A percentile compares a stretch with the other conserved stretches of the same genome.
phyloP scores from a whole-genome alignment of 176 grass and related monocot species.

The Cenchrus americanus region DNA sequence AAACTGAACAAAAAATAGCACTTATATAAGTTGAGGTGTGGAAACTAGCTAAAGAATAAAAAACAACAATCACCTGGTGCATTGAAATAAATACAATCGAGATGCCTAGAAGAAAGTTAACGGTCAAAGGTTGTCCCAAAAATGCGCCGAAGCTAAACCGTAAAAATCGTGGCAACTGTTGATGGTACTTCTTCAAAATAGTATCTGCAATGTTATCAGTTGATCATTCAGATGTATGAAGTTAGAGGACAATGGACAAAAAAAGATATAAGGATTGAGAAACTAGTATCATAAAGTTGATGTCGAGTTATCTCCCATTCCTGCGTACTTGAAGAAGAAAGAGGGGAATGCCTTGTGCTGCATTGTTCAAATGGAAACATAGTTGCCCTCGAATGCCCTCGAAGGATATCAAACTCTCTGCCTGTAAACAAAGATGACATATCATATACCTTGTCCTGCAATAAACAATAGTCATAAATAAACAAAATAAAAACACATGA shows the following conservation, averaged over 20 bases:
- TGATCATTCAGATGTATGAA: constrained; percentile 27
- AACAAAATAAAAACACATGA: constrained; percentile 27
- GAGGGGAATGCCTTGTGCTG: constrained; percentile 98
- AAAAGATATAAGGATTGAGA: not conserved
- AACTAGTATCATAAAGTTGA: constrained; percentile 13
- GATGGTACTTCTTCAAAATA: constrained; percentile 99
- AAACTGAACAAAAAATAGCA: constrained; percentile 74
- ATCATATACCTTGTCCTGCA: constrained; percentile 38
- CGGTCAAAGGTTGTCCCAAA: constrained; percentile 89
- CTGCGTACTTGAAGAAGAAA: constrained; percentile 99
- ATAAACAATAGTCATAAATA: constrained; percentile 22
- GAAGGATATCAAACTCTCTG: constrained; percentile 92
- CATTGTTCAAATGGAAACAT: constrained; percentile 99
- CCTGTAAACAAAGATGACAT: constrained; percentile 57
- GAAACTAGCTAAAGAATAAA: constrained; percentile 26
- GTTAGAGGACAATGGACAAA: not conserved
- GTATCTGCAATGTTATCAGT: constrained; percentile 64
- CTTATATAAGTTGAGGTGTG: constrained; percentile 13
- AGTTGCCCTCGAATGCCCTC: constrained; percentile 93
- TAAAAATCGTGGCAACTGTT: constrained; percentile 98
- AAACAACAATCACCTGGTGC: constrained; percentile 75
- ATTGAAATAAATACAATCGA: constrained; percentile 99
- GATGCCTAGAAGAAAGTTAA: constrained; percentile 95
- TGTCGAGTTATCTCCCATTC: constrained; percentile 30
- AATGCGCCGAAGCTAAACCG: constrained; percentile 94